Conservation (phyloP, 148 eudicot genomes). For the Cornus controversa region DNA sequence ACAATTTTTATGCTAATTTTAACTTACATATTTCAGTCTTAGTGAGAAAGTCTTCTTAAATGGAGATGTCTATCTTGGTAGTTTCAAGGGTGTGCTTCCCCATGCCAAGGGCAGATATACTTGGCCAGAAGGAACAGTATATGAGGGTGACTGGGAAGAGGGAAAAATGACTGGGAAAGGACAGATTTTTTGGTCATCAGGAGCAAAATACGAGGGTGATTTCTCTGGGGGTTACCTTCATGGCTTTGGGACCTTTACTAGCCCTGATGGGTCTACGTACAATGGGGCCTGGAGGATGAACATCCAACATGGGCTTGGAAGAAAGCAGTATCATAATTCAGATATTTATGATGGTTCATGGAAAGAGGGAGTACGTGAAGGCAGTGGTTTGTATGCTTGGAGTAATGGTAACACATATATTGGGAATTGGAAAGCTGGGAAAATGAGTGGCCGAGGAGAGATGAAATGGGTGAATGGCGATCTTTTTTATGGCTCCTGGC, state of each 20-base stretch:
- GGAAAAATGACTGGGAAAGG: constrained; percentile 94
- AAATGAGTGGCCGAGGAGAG: constrained; percentile 82
- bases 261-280: constrained; percentile 60
- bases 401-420: constrained; percentile 59
- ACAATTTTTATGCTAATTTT: background rate
- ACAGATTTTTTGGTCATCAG: constrained; percentile 63
- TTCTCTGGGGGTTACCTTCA: constrained; percentile 88
- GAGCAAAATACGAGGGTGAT: constrained; percentile 74
- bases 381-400: constrained; percentile 85
- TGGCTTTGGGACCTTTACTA: constrained; percentile 64
- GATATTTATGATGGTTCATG: constrained; percentile 87
- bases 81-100: constrained; percentile 51
- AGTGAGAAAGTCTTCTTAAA: constrained; percentile 48
- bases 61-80: constrained; percentile 73
- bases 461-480: constrained; percentile 92
- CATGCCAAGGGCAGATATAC: constrained; percentile 87
- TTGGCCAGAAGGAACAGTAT: constrained; percentile 81
- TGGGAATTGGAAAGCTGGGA: constrained; percentile 87
- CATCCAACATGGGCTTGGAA: constrained; percentile 77
- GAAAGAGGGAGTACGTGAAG: constrained; percentile 88
- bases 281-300: constrained; percentile 86
- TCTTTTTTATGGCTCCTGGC: constrained; percentile 90
- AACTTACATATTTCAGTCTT: constrained; percentile 28
- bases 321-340: constrained; percentile 63
- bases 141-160: constrained; percentile 84